These are phyloP conservation scores for Aristolochia contorta DNA, from an alignment of 164 flowering plant species.

Conservation along the genomic window DNA sequence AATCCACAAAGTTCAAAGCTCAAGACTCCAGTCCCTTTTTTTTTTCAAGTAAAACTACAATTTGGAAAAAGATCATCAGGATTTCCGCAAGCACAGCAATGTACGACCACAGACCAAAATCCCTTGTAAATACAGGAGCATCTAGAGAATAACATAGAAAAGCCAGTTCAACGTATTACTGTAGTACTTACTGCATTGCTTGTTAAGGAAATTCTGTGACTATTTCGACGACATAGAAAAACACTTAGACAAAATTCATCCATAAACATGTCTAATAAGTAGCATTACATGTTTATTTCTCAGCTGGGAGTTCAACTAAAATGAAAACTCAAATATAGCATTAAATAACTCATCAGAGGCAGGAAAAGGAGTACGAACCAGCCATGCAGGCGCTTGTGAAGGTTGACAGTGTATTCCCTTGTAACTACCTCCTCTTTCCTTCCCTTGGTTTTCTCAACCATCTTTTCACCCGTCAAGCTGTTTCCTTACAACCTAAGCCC, in stretches of 20 bases:
- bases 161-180: too few species aligned
- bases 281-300: not conserved
- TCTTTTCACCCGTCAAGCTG: conserved; percentile 12
- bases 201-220: not conserved
- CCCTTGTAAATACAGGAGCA: too few species aligned
- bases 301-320: not conserved
- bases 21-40: too few species aligned
- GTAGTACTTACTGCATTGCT: not conserved
- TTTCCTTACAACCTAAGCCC: not conserved
- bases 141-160: too few species aligned
- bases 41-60: too few species aligned
- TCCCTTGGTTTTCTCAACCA: conserved; percentile 49
- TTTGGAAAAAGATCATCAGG: too few species aligned
- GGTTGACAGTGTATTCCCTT: conserved; percentile 63
- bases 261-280: too few species aligned
- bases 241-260: not conserved
- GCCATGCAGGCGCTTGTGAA: conserved; percentile 62
- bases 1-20: too few species aligned
- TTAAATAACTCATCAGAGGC: not conserved
- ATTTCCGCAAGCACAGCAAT: too few species aligned
- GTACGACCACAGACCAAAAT: too few species aligned
- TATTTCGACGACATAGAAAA: too few species aligned
- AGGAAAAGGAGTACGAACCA: conserved; percentile 17
- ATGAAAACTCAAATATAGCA: not conserved
- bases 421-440: conserved; percentile 66